Base-by-base conservation (phyloP, 352 stramenopile species). In the Elongisporangium undulatum region DNA sequence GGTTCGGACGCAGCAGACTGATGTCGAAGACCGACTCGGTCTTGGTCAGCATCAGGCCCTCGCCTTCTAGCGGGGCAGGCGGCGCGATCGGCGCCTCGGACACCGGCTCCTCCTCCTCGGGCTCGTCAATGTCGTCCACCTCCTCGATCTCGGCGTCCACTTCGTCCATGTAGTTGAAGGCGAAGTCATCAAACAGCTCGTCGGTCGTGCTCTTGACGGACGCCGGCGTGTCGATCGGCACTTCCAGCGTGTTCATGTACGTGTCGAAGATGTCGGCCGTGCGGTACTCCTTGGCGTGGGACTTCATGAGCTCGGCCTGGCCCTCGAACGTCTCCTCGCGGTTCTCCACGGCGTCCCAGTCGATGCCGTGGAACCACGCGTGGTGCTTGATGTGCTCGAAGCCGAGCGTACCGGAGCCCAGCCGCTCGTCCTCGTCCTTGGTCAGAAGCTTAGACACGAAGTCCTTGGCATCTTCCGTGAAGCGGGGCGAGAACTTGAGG, bases 391-490 rank as follows among this genome's bases (percentile, higher is more conserved):
- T 89, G 38, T 92, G 69, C 22, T 94, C 76, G 54, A 96, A 91
- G 51, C 91, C 91, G 54, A 85, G 67, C 13, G 82, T 64, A n/a
- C 95, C 96, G 45, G 79, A 93, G 22, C 97, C 97, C 17, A 99
- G 85, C 17, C 97, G 84, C 54, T 89, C 63, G 9, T 76, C 75
- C 22, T 98, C 96, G 69, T 97, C 89, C 68, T 98, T 98, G 2
- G 96, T 98, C 39, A 99, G 72, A 21, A 99, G 66, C 21, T 77
- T 82, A 0, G 78, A 75, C 17, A 95, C 81, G 71, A 95, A 91
- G 56, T 92, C 84, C 67, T 92, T 92, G 21, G 82, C 77, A n/a
- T 92, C 80, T 49, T 88, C 76, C 8, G 80, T 89, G 58, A 95
- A 93, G 7, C 83, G 82, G 8, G 82, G 77, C 38, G 79, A 91